phyloP scores from a whole-genome alignment of 106 monocot genomes.

The Phalaenopsis equestris region DNA sequence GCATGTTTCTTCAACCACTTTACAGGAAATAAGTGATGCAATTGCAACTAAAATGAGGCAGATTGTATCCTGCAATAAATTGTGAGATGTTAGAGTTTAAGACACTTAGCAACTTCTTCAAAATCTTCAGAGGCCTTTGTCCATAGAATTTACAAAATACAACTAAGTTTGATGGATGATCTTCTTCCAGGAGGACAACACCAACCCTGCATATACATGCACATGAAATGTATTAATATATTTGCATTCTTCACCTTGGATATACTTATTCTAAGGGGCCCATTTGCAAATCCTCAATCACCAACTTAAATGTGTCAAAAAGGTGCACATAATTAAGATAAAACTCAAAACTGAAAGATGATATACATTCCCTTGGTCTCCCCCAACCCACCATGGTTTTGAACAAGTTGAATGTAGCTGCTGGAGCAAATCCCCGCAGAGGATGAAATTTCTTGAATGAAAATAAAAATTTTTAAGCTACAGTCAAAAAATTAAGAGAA shows the following conservation, averaged over 20 bases:
- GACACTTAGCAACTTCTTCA: constrained; percentile 42
- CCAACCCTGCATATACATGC: constrained; percentile 54
- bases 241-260: constrained; percentile 14
- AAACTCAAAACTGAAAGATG: background rate
- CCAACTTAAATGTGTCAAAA: constrained; percentile 8
- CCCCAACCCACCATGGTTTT: background rate
- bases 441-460: constrained; percentile 2
- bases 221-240: constrained; percentile 42
- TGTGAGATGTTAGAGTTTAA: constrained; percentile 41
- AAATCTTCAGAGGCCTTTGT: constrained; percentile 46
- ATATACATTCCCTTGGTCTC: background rate
- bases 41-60: constrained; percentile 63
- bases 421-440: background rate
- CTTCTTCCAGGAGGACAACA: constrained; percentile 34
- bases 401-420: background rate
- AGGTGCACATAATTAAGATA: background rate
- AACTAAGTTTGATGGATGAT: constrained; percentile 35
- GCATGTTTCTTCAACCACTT: constrained; percentile 80
- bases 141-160: constrained; percentile 49
- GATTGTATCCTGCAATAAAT: constrained; percentile 80
- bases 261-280: constrained; percentile 24
- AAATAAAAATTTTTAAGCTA: background rate
- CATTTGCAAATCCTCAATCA: constrained; percentile 6
- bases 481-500: background rate
- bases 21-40: constrained; percentile 71